Evolutionary conservation across 208 protist genomes (phyloP).

Genomic region (Balamuthia mandrillaris): DNA sequence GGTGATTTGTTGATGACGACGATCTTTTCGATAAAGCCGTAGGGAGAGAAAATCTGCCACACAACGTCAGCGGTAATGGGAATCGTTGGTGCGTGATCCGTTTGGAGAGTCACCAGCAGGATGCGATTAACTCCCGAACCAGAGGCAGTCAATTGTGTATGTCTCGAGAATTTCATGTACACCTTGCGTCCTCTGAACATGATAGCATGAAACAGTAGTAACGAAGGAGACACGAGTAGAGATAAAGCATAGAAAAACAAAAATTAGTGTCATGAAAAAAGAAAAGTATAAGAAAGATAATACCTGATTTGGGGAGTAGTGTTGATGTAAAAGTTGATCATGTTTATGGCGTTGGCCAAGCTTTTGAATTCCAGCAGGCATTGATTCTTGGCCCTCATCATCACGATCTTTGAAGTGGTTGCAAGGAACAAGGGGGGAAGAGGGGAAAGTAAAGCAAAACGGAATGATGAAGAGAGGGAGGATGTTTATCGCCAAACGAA

Average conservation of each 20-base stretch:
- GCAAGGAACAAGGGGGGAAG: no score
- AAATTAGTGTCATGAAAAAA: neutral
- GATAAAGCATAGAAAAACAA: neutral
- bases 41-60: constrained; percentile 26
- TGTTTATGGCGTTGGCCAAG: neutral
- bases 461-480: no score
- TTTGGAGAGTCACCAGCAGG: constrained; percentile 15
- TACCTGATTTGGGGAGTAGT: neutral
- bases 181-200: constrained; percentile 1
- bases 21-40: constrained; percentile 35
- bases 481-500: no score
- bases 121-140: neutral
- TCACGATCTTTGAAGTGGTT: constrained; percentile 3
- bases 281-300: neutral
- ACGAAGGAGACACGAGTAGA: neutral
- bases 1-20: constrained; percentile 23
- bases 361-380: neutral
- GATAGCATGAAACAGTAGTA: neutral
- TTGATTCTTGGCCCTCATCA: constrained; percentile 19
- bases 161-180: constrained; percentile 18
- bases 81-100: neutral
- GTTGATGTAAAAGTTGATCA: constrained; percentile 34
- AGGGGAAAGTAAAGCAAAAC: no score
- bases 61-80: constrained; percentile 17
- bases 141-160: neutral